A percentile compares a stretch with the other conserved stretches of the same genome.
These are phyloP conservation scores for Colletotrichum sp. DNA, from an alignment of 2,329 filamentous ascomycete species.

Conservation along the genomic window DNA sequence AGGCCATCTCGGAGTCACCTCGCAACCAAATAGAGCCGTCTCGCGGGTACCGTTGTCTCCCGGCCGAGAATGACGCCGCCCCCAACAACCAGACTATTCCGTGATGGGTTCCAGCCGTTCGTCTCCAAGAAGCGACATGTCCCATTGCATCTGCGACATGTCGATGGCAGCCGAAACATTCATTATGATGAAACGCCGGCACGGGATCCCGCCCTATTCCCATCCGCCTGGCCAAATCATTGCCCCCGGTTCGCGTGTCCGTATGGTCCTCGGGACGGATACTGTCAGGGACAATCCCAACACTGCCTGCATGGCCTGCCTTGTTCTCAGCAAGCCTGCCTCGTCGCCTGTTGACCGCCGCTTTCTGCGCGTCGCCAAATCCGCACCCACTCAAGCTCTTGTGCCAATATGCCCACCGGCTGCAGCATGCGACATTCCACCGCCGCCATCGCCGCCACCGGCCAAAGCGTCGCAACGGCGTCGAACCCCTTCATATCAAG, in stretches of 20 bases:
- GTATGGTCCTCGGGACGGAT: neutral
- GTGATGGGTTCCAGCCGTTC: neutral
- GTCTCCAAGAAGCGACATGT: neutral
- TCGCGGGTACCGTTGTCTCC: neutral
- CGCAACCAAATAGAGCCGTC: neutral
- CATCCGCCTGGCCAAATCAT: neutral
- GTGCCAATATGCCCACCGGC: neutral
- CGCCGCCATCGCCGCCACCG: slow-evolving; percentile 6
- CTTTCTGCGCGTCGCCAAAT: neutral
- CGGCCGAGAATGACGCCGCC: neutral
- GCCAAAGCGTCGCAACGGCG: slow-evolving; percentile 15
- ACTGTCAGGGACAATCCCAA: neutral
- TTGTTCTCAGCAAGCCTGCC: neutral
- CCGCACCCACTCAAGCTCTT: neutral
- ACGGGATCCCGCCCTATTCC: neutral
- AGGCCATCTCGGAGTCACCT: neutral
- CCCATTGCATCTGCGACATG: neutral
- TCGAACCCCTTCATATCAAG: slow-evolving; percentile 1
- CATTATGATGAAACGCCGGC: neutral
- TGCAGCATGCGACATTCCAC: slow-evolving; percentile 7
- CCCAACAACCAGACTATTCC: neutral
- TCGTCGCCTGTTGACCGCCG: neutral
- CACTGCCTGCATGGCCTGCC: neutral
- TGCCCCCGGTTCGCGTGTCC: neutral
- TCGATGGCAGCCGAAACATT: neutral